phyloP scores from a whole-genome alignment of 345 rosid species.

The Stellera chamaejasme region DNA sequence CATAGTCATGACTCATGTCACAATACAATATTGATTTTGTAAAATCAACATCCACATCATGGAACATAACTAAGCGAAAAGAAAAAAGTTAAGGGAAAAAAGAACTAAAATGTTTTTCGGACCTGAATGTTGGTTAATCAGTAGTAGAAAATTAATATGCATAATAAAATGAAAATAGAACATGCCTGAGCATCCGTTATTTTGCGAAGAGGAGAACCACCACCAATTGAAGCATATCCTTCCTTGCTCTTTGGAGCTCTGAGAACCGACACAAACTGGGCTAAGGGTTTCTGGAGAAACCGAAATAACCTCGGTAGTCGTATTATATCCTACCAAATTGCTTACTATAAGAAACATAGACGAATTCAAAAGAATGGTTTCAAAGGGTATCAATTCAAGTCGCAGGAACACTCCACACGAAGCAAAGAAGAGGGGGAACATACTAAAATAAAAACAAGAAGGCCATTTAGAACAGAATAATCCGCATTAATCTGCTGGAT shows the following conservation, averaged over 20 bases:
- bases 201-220: conserved; percentile 88
- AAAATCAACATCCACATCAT: too few relatives aligned
- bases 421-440: background rate
- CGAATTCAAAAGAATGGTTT: background rate
- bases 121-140: too few relatives aligned
- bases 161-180: background rate
- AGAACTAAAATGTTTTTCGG: too few relatives aligned
- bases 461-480: too few relatives aligned
- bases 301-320: conserved; percentile 79
- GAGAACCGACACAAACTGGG: conserved; percentile 77
- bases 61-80: too few relatives aligned
- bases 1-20: too few relatives aligned
- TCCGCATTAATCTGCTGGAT: too few relatives aligned
- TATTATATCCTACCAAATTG: conserved; percentile 66
- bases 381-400: background rate
- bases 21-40: too few relatives aligned
- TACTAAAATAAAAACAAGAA: background rate
- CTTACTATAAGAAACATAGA: background rate
- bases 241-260: conserved; percentile 98
- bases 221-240: conserved; percentile 98
- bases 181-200: conserved; percentile 94
- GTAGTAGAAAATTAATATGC: too few relatives aligned
- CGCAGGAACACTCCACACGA: background rate
- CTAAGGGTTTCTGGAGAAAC: conserved; percentile 94
- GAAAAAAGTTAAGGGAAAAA: too few relatives aligned